phyloP scores from a whole-genome alignment of 1,139 yeast species.

The Kluyveromyces marxianus region DNA sequence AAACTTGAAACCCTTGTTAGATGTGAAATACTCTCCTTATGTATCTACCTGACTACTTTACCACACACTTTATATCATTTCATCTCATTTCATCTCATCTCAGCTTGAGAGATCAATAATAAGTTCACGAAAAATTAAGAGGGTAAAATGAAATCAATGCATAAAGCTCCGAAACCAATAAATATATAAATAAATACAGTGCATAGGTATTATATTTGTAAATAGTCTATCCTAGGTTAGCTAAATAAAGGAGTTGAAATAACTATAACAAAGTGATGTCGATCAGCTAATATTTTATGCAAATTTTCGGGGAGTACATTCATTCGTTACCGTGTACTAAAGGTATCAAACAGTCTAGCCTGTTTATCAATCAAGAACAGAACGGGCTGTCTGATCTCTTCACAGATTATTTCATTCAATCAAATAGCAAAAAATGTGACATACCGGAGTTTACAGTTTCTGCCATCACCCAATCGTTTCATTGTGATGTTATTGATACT shows the following conservation, averaged over 20 bases:
- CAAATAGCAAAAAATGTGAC: conserved; percentile 7
- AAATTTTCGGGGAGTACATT: neutral
- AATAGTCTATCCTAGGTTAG: neutral
- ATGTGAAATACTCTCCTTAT: neutral
- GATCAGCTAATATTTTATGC: neutral
- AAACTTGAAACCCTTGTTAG: too few species aligned
- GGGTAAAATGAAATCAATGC: neutral
- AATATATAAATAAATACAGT: too few species aligned
- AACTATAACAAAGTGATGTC: neutral
- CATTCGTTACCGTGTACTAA: neutral
- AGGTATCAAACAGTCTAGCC: neutral
- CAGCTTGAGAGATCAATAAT: neutral
- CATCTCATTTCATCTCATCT: neutral
- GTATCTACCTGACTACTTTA: neutral
- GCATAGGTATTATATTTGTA: too few species aligned
- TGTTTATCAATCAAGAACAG: neutral
- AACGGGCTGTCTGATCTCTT: conserved; percentile 12
- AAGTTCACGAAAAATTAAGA: neutral
- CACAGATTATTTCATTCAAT: conserved; percentile 10
- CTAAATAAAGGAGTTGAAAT: neutral
- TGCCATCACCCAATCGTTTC: conserved; percentile 3
- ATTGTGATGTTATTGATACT: conserved; percentile 18
- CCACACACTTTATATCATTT: neutral
- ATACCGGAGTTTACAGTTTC: conserved; percentile 6
- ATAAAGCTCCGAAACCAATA: too few species aligned